Percentiles rank a stretch among this genome's conserved stretches.
phyloP scores from a whole-genome alignment of 306 rosid species.

The Quercus ilex region DNA sequence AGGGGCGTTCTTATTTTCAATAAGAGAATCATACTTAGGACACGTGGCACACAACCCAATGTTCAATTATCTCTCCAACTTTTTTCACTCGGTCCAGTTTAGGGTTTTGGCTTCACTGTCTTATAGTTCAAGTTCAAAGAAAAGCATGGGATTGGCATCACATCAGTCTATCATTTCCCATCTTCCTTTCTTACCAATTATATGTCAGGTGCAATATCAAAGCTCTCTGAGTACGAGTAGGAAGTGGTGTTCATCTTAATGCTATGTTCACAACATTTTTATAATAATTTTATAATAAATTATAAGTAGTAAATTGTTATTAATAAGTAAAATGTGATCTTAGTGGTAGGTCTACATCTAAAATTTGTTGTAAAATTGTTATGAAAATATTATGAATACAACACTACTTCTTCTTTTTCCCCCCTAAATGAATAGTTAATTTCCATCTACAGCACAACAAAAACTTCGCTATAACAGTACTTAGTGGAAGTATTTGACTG shows the following conservation, averaged over 20 bases:
- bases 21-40: conserved; percentile 1
- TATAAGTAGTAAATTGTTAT: no score
- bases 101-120: background rate
- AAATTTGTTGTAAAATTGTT: no score
- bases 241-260: no score
- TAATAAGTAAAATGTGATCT: no score
- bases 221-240: no score
- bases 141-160: background rate
- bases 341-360: no score
- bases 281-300: no score
- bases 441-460: background rate
- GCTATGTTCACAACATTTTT: fast-evolving
- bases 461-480: background rate
- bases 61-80: background rate
- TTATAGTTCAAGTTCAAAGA: background rate
- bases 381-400: background rate
- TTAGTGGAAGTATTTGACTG: no score
- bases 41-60: background rate
- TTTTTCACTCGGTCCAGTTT: background rate
- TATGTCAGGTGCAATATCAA: background rate
- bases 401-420: fast-evolving
- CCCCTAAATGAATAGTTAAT: background rate
- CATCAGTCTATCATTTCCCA: background rate
- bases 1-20: background rate
- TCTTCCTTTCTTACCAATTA: no score